A percentile compares a stretch with the other conserved stretches of the same genome.
Evolutionary conservation across 2,329 filamentous ascomycete species (phyloP).

Genomic region (Colletotrichum sp.): DNA sequence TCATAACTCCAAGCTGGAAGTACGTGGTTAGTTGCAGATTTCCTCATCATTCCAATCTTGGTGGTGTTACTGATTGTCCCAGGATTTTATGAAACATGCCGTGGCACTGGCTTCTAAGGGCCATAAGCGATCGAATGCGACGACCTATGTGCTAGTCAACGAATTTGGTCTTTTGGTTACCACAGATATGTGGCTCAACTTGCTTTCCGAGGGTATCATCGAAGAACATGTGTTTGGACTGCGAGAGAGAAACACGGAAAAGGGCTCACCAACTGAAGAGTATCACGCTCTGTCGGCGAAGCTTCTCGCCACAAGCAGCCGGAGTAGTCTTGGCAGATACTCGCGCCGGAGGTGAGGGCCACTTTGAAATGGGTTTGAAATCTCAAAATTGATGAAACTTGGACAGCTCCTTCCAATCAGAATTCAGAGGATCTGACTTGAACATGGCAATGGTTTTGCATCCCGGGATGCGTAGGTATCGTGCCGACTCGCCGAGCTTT

Average conservation of each 20-base stretch:
- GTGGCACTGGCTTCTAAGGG: not conserved
- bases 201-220: not conserved
- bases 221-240: not conserved
- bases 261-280: not conserved
- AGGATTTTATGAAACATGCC: not conserved
- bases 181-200: not conserved
- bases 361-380: not conserved
- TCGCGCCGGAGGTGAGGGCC: not conserved
- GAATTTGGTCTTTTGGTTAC: not conserved
- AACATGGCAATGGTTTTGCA: not conserved
- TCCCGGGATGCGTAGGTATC: not conserved
- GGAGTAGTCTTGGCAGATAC: not conserved
- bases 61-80: no score
- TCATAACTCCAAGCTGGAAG: not conserved
- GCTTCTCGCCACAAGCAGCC: not conserved
- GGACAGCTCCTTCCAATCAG: not conserved
- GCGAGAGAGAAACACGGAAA: not conserved
- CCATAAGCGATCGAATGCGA: not conserved
- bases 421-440: not conserved
- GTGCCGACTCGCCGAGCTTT: not conserved
- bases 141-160: not conserved
- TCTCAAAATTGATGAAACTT: not conserved
- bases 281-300: not conserved
- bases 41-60: not conserved
- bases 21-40: not conserved